A percentile compares a stretch with the other conserved stretches of the same genome.
phyloP scores from a whole-genome alignment of 2,329 filamentous ascomycete species.

The Botryotinia calthae region DNA sequence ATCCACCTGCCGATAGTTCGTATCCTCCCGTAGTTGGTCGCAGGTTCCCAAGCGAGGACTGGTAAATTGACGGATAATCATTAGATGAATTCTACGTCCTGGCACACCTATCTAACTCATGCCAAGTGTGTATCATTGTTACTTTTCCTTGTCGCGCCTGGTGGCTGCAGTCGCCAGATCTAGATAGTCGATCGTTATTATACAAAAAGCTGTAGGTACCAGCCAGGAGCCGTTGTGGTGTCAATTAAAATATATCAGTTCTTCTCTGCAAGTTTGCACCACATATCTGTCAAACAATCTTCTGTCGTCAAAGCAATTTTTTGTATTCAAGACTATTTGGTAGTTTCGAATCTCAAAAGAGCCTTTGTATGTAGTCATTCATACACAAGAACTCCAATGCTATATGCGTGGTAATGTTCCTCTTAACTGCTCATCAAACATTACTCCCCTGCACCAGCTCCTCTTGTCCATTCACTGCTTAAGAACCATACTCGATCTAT shows the following conservation, averaged over 20 bases:
- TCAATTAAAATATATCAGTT: neutral
- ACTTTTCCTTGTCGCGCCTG: neutral
- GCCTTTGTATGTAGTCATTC: too few relatives aligned
- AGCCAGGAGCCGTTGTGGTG: neutral
- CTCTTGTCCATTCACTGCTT: neutral
- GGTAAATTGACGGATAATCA: neutral
- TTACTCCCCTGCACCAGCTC: too few relatives aligned
- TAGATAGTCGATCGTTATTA: neutral
- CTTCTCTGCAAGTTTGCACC: neutral
- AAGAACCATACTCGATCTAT: neutral
- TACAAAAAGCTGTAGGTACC: neutral
- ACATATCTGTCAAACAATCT: neutral
- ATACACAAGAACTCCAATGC: neutral
- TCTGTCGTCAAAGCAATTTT: neutral
- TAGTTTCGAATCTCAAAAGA: neutral
- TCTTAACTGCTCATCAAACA: neutral
- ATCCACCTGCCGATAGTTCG: neutral
- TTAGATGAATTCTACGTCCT: neutral
- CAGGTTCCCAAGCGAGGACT: neutral
- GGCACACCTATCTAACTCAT: neutral
- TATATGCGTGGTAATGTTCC: neutral
- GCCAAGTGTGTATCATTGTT: neutral
- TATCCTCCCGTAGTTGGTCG: neutral
- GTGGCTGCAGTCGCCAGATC: neutral
- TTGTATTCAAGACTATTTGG: neutral